Evolutionary conservation across 768 basidiomycete genomes (phyloP), one percentile per base, ranked within the genome.

Genomic region (Lactarius deliciosus): DNA sequence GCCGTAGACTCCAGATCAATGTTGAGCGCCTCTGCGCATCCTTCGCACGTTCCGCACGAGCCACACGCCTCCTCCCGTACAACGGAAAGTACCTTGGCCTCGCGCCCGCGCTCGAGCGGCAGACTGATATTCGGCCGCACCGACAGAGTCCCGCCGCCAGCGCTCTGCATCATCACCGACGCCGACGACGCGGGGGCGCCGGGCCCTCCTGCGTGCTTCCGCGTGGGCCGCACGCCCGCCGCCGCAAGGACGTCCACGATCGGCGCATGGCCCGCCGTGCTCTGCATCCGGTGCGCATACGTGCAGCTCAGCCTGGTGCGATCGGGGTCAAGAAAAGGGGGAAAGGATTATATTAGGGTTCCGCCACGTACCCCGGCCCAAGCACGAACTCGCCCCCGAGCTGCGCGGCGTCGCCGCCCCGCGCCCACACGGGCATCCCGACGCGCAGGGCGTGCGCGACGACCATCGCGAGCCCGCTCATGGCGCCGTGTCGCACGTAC

Each of bases 371-470:
- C 84, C 85, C 86, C 10, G 86, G 85, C 16, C 85, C 85, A 18
- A 91, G 80, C 30, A 91, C 83, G 73, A 96, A 96, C 78, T 98
- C 96, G 28, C 95, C 96, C 11, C 95, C 95, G 22, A 96, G 80
- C 76, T 96, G 92, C 50, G 82, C 77, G 53, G 87, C 75, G 72
- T 94, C 87, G 0, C 93, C 93, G 3, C 88, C 89, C 66, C 84
- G 85, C 78, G 88, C 88, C 86, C 90, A 91, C 16, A 92, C 80
- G 0, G 92, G 91, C 88, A 96, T 89, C 30, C 87, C 85, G 32
- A 86, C 84, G 64, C 85, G 85, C 58, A 94, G 73, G 2, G 89
- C 88, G 67, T 88, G 86, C 66, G 83, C 76, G 41, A 91, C 80
- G 28, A 93, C 90, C 81, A 85, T 85, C n/a, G 87, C 86, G 41